Base-by-base conservation (phyloP, 129 eudicot species). In the Chrysanthemum makinoi region DNA sequence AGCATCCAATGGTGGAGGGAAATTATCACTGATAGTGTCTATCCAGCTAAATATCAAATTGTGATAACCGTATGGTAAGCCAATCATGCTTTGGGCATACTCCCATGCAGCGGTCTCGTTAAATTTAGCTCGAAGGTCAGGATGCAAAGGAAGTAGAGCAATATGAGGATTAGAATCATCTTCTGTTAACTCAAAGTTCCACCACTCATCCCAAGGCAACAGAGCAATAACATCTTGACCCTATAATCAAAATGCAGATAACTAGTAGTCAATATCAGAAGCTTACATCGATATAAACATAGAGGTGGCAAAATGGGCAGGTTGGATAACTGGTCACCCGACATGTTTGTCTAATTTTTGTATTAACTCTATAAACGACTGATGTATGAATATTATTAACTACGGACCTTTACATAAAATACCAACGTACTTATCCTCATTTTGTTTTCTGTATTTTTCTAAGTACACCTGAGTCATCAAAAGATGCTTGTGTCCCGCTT, bases 181-280 rank as follows among this genome's bases (percentile, higher is more conserved):
- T 83, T 90, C 78, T 14, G 86, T 94, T 83, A 86, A 62, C 87
- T 94, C 99, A 67, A 82, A 94, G 9, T 89, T 78, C 99, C 99
- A 94, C 99, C 99, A 94, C 66, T 94, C 99, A 4, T 94, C 96
- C 99, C 99, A 94, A 65, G 99, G 89, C 74, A 94, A 65, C 72
- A 90, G 70, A 65, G 92, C 99, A 70, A 94, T 90, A 54, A 94
- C 65, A 83, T 90, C 96, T 80, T 89, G 83, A 61, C 99, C 99
- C 99, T 94, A 72, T 1, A 51, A 66, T 59, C 68, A 52, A 47
- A 78, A 55, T 1, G 22, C 24, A 65, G 48, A 70, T 47, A 62
- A 56, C 16, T 16, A n/a, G n/a, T 47, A 30, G 66, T 62, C 26
- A 77, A 62, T 15, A 61, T 30, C 7, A 17, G 10, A 50, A 3